Conservation (phyloP, 2,329 filamentous ascomycete species). For the Pyrenochaeta sp. region DNA sequence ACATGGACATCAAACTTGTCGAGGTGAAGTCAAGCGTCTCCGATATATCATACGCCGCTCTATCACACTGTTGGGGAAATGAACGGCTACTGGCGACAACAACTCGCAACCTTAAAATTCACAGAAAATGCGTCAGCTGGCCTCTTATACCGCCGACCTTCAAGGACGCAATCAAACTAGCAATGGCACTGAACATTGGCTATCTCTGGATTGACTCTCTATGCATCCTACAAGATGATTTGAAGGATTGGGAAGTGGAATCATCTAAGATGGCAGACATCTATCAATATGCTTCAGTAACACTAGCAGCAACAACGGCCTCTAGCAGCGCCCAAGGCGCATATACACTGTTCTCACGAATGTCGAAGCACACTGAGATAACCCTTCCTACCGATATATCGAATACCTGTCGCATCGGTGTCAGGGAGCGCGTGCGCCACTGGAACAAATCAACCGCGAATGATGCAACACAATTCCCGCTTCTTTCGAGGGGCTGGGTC, state of each 20-base stretch:
- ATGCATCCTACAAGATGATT: slow-evolving; percentile 21
- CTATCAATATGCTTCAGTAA: slow-evolving; percentile 13
- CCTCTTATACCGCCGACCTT: slow-evolving; percentile 10
- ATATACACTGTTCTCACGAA: background rate
- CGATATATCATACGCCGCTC: slow-evolving; percentile 9
- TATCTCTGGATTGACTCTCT: slow-evolving; percentile 36
- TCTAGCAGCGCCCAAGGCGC: slow-evolving; percentile 5
- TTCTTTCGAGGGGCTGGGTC: slow-evolving; percentile 19
- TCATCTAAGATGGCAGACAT: slow-evolving; percentile 17
- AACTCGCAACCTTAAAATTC: background rate
- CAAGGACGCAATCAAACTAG: slow-evolving; percentile 5
- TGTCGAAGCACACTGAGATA: background rate
- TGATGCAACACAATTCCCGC: slow-evolving; percentile 6
- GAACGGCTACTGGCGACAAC: slow-evolving; percentile 7
- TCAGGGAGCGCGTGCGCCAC: slow-evolving; percentile 11
- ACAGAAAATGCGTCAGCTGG: slow-evolving; percentile 7
- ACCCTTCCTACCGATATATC: slow-evolving; percentile 7
- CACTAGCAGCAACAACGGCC: slow-evolving; percentile 14
- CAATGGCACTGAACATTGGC: slow-evolving; percentile 20
- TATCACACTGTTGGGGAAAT: slow-evolving; percentile 20
- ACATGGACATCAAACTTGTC: background rate
- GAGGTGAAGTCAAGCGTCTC: background rate
- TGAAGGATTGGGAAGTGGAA: slow-evolving; percentile 16
- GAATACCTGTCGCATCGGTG: slow-evolving; percentile 10
- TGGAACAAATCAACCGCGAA: slow-evolving; percentile 5